Base-by-base conservation (phyloP, 495 filamentous ascomycete species). In the Rostrohypoxylon terebratum region DNA sequence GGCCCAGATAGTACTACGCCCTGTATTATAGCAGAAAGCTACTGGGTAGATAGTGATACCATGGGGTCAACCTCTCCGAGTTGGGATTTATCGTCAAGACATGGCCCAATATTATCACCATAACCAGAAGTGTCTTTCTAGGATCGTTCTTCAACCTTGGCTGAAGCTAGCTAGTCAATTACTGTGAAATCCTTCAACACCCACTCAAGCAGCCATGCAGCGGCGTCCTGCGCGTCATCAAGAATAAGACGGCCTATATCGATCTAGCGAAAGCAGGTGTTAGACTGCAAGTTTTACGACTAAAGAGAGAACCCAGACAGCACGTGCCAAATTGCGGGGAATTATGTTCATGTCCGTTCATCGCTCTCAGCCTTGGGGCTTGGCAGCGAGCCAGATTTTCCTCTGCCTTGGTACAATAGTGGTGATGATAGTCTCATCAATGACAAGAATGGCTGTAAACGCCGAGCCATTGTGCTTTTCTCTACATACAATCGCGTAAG, bases 341-440 rank as follows among this genome's bases (percentile, higher is more conserved):
- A 28, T 51, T 28, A 51, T 51, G 14, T 28, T 55, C 28, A 55
- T 28, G 7, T 28, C 14, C 31, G 16, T 33, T 11, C 42, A n/a
- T 48, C 21, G 25, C 23, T 34, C 42, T 66, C 63, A 66, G 68
- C 60, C 60, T 25, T 60, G 36, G 55, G 60, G 25, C 68, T 71
- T 71, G 68, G 68, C 54, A 20, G 20, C 20, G 6, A 50, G 11
- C 8, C 42, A 13, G 7, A 23, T 31, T 34, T 21, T 50, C 63
- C 18, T 42, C 14, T 13, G n/a, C 23, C 7, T 16, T 66, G 44
- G 63, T 66, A n/a, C n/a, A 50, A 21, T 53, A 14, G n/a, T 34
- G 51, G 14, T n/a, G 33, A 11, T 50, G 3, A 9, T 18, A 33
- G 58, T 47, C 20, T 28, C 45, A 11, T 38, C 38, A 58, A 28